phyloP scores from a whole-genome alignment of 1,284 basidiomycete genomes.

The Tilletiopsis washingtonensis region DNA sequence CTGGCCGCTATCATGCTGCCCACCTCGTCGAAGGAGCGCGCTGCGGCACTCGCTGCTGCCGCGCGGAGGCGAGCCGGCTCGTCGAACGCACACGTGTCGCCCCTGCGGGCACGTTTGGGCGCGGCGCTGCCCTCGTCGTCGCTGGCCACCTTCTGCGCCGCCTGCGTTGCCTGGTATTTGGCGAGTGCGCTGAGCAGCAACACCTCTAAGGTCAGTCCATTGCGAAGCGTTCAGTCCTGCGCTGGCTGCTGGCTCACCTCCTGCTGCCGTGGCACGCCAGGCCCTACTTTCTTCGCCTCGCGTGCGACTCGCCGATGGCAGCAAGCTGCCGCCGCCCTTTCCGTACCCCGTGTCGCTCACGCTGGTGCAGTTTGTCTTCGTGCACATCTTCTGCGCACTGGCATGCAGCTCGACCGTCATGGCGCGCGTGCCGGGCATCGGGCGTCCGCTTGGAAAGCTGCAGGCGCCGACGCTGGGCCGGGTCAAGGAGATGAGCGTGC shows the following conservation, averaged over 20 bases:
- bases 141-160: constrained; percentile 26
- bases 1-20: no score
- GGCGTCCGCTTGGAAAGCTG: constrained; percentile 14
- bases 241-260: background rate
- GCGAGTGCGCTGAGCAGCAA: constrained; percentile 80
- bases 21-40: background rate
- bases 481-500: constrained; percentile 70
- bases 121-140: background rate
- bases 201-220: constrained; percentile 65
- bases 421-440: constrained; percentile 20
- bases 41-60: background rate
- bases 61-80: background rate
- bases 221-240: background rate
- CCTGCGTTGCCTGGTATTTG: constrained; percentile 39
- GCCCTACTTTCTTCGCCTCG: no score
- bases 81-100: no score
- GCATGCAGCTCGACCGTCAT: constrained; percentile 5
- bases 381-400: constrained; percentile 74
- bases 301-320: no score
- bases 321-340: constrained; percentile 61
- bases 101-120: background rate
- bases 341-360: constrained; percentile 84
- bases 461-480: constrained; percentile 62
- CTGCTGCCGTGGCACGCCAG: no score
- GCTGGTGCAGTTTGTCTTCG: constrained; percentile 94